These are phyloP conservation scores for Alternaria tenuissima DNA, from an alignment of 2,329 filamentous ascomycete species.

Conservation along the genomic window DNA sequence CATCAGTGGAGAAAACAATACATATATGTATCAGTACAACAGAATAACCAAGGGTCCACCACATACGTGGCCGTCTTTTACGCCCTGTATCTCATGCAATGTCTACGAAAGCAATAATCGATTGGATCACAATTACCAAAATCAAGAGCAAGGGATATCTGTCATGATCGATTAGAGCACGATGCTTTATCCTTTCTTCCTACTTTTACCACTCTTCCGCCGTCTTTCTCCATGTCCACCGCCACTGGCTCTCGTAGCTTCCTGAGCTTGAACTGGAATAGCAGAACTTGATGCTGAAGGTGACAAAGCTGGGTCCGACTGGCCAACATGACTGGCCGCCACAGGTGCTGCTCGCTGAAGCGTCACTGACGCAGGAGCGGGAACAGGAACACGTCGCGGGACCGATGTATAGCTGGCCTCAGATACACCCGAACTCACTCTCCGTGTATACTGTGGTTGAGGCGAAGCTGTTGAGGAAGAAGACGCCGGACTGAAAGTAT, in stretches of 20 bases:
- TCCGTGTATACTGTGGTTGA: slow-evolving; percentile 41
- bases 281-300: slow-evolving; percentile 19
- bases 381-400: slow-evolving; percentile 49
- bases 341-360: slow-evolving; percentile 25
- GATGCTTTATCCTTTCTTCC: slow-evolving; percentile 23
- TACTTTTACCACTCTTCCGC: slow-evolving; percentile 35
- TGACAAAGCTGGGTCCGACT: slow-evolving; percentile 33
- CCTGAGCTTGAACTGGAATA: slow-evolving; percentile 17
- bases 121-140: slow-evolving; percentile 7
- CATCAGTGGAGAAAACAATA: slow-evolving; percentile 18
- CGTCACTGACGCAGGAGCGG: slow-evolving; percentile 14
- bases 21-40: slow-evolving; percentile 13
- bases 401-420: slow-evolving; percentile 40
- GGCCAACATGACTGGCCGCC: slow-evolving; percentile 25
- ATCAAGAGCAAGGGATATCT: slow-evolving; percentile 1
- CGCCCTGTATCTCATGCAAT: slow-evolving; percentile 10
- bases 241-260: slow-evolving; percentile 26
- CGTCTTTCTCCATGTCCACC: slow-evolving; percentile 35
- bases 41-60: slow-evolving; percentile 12
- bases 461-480: slow-evolving; percentile 34
- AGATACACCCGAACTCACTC: slow-evolving; percentile 32
- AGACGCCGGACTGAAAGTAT: slow-evolving; percentile 38
- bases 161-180: background rate
- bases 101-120: background rate
- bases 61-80: slow-evolving; percentile 15